These are phyloP conservation scores for Trichosporon asahii DNA, from an alignment of 1,284 basidiomycete genomes.

Conservation along the genomic window DNA sequence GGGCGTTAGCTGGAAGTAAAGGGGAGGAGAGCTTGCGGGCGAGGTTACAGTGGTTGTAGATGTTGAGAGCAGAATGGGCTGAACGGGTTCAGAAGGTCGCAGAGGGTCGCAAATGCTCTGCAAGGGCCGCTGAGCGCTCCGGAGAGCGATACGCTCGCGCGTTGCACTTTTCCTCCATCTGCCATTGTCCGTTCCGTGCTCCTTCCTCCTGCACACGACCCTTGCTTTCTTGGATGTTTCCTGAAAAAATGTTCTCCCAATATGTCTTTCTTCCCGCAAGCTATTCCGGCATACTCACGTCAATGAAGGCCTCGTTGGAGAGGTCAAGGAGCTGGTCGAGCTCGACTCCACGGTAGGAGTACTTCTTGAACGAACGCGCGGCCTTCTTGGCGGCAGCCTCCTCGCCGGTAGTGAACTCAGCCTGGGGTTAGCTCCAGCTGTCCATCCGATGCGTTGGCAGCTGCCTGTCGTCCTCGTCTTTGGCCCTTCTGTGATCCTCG, in stretches of 20 bases:
- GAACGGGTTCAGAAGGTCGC: too few relatives aligned
- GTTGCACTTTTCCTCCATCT: background rate
- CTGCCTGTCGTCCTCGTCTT: background rate
- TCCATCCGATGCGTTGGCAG: too few relatives aligned
- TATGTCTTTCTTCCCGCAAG: background rate
- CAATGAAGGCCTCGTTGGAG: constrained; percentile 78
- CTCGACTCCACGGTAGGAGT: constrained; percentile 96
- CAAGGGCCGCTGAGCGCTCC: background rate
- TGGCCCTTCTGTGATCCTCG: too few relatives aligned
- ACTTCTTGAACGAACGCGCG: constrained; percentile 97
- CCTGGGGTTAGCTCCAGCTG: constrained; percentile 15
- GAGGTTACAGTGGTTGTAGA: too few relatives aligned
- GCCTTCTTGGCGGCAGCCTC: constrained; percentile 93
- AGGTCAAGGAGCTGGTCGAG: constrained; percentile 96
- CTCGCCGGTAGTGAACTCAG: constrained; percentile 72
- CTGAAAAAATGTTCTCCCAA: background rate
- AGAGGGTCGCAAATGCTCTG: background rate
- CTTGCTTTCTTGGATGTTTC: background rate
- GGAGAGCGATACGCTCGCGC: background rate
- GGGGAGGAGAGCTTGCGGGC: constrained; percentile 16
- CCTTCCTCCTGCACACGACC: background rate
- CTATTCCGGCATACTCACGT: constrained; percentile 35
- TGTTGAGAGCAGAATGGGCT: too few relatives aligned
- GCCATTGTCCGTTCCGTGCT: background rate
- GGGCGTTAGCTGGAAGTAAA: constrained; percentile 33